Evolutionary conservation across 2,329 filamentous ascomycete genomes (phyloP).

Genomic region (Clonostachys sp.): DNA sequence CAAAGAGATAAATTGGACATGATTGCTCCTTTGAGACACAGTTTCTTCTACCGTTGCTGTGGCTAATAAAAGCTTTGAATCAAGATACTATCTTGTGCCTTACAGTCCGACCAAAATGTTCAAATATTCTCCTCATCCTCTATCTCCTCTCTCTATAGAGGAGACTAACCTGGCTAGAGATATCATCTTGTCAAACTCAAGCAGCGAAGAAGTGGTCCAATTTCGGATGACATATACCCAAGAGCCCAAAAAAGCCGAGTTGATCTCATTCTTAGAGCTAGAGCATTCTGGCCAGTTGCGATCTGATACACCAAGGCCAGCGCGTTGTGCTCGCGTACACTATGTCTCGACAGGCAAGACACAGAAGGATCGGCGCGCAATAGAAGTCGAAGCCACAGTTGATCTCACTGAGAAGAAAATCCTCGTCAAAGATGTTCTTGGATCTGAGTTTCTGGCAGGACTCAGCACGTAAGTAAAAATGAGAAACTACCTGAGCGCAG

Average conservation of each 20-base stretch:
- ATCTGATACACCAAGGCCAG: constrained; percentile 15
- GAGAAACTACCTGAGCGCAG: background rate
- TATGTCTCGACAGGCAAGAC: constrained; percentile 16
- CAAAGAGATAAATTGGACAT: no score
- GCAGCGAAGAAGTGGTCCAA: constrained; percentile 19
- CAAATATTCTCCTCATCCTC: constrained; percentile 17
- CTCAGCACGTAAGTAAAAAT: constrained; percentile 16
- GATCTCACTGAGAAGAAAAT: constrained; percentile 18
- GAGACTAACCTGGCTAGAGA: constrained; percentile 27
- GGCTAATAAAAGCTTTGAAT: no score
- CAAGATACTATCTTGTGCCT: no score
- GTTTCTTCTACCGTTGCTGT: no score
- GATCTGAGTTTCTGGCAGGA: constrained; percentile 18
- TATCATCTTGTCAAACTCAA: constrained; percentile 18
- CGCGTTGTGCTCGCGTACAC: constrained; percentile 35
- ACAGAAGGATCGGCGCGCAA: background rate
- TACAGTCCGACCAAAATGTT: background rate
- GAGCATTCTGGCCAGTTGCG: constrained; percentile 27
- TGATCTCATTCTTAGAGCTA: constrained; percentile 39
- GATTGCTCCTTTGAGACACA: no score
- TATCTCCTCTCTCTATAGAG: constrained; percentile 16
- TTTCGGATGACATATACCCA: constrained; percentile 46
- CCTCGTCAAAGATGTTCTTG: constrained; percentile 16
- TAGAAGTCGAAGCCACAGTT: constrained; percentile 20
- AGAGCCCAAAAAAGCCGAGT: constrained; percentile 43